phyloP scores from a whole-genome alignment of 2,329 filamentous ascomycete genomes.

The Fusarium liriodendri region DNA sequence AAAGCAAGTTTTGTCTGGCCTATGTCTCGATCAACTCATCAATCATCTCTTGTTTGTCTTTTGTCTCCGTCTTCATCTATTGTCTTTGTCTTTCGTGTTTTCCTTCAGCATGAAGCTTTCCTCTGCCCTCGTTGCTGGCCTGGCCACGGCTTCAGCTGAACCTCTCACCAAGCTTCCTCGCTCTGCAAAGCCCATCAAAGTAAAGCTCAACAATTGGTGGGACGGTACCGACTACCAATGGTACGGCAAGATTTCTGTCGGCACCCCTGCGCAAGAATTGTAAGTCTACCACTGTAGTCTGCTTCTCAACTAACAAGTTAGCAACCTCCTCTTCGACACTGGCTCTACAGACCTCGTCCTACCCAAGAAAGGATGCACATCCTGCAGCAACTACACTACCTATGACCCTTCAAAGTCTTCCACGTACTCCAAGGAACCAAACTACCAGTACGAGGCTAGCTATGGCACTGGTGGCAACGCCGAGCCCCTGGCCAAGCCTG shows the following conservation, averaged over 20 bases:
- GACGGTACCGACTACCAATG: conserved; percentile 26
- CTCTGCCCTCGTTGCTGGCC: background rate
- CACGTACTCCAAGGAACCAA: background rate
- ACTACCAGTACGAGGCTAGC: background rate
- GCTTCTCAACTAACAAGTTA: background rate
- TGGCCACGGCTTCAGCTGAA: background rate
- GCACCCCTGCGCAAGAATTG: conserved; percentile 37
- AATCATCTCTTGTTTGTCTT: background rate
- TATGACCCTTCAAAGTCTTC: background rate
- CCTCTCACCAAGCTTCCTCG: background rate
- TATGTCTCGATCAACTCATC: background rate
- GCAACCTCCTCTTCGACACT: background rate
- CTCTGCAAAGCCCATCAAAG: conserved; percentile 1
- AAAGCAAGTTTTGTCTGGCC: background rate
- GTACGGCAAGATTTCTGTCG: conserved; percentile 34
- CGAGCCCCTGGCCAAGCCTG: background rate
- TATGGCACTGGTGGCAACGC: background rate
- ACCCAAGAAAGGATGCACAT: background rate
- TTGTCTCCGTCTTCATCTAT: background rate
- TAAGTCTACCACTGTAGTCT: background rate
- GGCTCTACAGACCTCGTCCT: background rate
- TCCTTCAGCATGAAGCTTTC: background rate
- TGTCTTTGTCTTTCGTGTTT: background rate
- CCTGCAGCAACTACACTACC: background rate
- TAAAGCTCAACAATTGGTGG: conserved; percentile 28